phyloP scores from a whole-genome alignment of 768 basidiomycete species.

The Cyathus striatus region DNA sequence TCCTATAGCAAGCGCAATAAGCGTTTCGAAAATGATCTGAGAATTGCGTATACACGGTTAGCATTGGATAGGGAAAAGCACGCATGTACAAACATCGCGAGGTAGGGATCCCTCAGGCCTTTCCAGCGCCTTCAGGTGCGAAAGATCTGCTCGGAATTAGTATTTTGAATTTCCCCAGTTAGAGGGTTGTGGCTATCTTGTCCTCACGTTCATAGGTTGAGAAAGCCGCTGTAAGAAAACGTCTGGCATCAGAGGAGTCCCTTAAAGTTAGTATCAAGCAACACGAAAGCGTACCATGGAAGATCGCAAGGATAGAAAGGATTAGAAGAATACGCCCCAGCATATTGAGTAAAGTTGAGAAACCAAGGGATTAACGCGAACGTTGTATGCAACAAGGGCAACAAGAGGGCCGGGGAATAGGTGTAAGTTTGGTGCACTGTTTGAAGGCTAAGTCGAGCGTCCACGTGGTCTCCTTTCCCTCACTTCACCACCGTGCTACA shows the following conservation, averaged over 20 bases:
- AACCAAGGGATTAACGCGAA: not conserved
- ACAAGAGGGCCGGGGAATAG: too few relatives aligned
- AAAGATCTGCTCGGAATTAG: constrained; percentile 47
- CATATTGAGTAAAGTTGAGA: constrained; percentile 23
- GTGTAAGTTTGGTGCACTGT: not conserved
- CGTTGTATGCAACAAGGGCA: not conserved
- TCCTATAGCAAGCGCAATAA: constrained; percentile 60
- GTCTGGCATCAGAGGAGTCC: too few relatives aligned
- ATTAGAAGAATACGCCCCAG: constrained; percentile 40
- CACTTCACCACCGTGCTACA: too few relatives aligned
- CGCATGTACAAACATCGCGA: constrained; percentile 45
- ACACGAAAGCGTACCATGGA: constrained; percentile 47
- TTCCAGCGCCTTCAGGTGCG: constrained; percentile 71
- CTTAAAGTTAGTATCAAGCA: constrained; percentile 6
- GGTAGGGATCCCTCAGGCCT: constrained; percentile 65
- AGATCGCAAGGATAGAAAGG: constrained; percentile 38
- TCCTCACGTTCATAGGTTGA: constrained; percentile 76
- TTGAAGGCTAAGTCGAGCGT: not conserved
- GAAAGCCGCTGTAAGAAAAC: constrained; percentile 58
- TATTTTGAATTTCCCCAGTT: constrained; percentile 1
- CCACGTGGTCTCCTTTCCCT: constrained; percentile 2
- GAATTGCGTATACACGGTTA: not conserved
- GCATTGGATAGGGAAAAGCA: not conserved
- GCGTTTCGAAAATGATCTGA: constrained; percentile 66
- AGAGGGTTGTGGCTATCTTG: not conserved